A percentile compares a stretch with the other conserved stretches of the same genome.
Conservation (phyloP, 306 rosid genomes). For the Vigna trinervia region DNA sequence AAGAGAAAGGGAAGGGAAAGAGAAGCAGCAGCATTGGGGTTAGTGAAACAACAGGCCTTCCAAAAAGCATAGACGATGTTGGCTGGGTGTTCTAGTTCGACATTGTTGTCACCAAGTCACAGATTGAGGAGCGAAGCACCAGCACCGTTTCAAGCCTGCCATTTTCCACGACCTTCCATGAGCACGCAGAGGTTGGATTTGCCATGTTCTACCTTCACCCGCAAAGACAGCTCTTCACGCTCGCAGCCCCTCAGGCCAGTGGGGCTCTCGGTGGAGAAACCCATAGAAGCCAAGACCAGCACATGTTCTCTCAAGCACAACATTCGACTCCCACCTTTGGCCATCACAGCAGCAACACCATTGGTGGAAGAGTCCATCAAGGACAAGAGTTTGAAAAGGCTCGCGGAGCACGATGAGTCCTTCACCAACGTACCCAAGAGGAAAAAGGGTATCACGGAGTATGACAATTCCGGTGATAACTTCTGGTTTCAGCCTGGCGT, state of each 20-base stretch:
- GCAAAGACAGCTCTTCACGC: constrained; percentile 66
- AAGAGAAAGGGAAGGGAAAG: constrained; percentile 49
- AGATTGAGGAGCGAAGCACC: constrained; percentile 94
- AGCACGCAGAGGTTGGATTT: constrained; percentile 94
- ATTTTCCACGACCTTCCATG: constrained; percentile 91
- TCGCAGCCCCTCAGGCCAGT: constrained; percentile 77
- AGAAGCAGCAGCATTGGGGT: constrained; percentile 52
- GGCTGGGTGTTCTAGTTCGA: constrained; percentile 99
- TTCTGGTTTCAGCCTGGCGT: constrained; percentile 11
- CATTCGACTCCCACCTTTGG: constrained; percentile 83
- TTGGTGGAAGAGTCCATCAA: constrained; percentile 57
- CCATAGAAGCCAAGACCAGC: constrained; percentile 57
- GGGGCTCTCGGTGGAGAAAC: constrained; percentile 69
- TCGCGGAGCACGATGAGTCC: constrained; percentile 65
- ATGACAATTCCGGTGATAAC: neutral
- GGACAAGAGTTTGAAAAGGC: constrained; percentile 76
- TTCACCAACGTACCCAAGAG: constrained; percentile 72
- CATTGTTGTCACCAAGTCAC: constrained; percentile 98
- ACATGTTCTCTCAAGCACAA: constrained; percentile 77
- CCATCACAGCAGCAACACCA: constrained; percentile 43
- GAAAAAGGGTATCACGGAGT: constrained; percentile 53
- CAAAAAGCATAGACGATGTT: constrained; percentile 77
- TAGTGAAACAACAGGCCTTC: constrained; percentile 51
- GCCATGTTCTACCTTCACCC: constrained; percentile 72
- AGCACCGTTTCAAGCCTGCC: constrained; percentile 90